Evolutionary conservation across 139 green algal genomes (phyloP).

Genomic region (Volvox africanus): DNA sequence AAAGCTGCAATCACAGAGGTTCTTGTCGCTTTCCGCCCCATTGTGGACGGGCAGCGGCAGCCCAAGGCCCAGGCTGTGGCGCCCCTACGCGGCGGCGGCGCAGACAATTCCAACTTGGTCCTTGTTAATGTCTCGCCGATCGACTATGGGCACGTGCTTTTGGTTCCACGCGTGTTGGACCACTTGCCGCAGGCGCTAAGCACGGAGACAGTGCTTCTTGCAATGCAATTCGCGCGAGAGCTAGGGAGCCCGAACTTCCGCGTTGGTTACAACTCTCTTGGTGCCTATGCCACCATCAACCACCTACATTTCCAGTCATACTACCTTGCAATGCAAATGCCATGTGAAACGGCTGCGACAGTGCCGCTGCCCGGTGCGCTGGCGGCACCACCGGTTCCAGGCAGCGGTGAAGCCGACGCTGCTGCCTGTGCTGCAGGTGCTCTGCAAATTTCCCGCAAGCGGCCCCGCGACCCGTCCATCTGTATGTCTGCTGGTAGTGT

Average conservation of each 20-base stretch:
- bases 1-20: conserved; percentile 95
- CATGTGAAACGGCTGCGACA: conserved; percentile 87
- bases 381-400: neutral
- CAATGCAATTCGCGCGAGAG: conserved; percentile 93
- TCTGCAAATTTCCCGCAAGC: neutral
- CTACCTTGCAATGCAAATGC: conserved; percentile 85
- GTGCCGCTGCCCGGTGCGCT: conserved; percentile 55
- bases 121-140: conserved; percentile 98
- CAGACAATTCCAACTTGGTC: conserved; percentile 82
- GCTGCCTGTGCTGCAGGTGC: neutral
- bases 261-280: conserved; percentile 97
- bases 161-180: conserved; percentile 91
- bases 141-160: conserved; percentile 98
- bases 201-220: conserved; percentile 76
- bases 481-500: conserved; percentile 33
- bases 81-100: neutral
- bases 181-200: conserved; percentile 78
- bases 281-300: conserved; percentile 99
- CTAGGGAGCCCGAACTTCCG: conserved; percentile 92
- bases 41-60: neutral
- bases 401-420: neutral
- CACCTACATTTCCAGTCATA: conserved; percentile 99
- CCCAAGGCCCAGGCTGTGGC: neutral
- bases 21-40: conserved; percentile 88
- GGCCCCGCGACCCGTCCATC: neutral